Evolutionary conservation across 306 rosid species (phyloP), one percentile per base, ranked within the genome.

Genomic region (Ziziphus jujuba): DNA sequence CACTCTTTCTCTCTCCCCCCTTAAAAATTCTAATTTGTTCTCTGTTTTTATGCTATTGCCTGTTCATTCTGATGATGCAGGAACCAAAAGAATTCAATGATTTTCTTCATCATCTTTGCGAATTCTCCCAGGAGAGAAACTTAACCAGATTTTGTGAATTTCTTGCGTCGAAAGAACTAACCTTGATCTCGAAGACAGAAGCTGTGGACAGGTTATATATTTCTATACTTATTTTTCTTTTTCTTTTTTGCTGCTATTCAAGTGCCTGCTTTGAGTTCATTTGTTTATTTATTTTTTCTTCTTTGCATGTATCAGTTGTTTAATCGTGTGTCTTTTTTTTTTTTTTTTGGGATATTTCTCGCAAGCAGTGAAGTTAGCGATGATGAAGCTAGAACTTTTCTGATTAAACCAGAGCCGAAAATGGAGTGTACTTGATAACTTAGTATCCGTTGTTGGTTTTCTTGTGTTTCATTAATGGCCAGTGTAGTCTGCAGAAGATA

Each of bases 41-140:
- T 44, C 31, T 61, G 49, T 35, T 34, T 4, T 40, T 3, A 11
- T 33, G n/a, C 4, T 21, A 22, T 20, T 52, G 3, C 3, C 31
- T 23, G 12, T 20, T 19, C 47, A 5, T 2, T 59, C 9, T 66
- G 66, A 47, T 14, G 63, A 16, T 65, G 69, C 81, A 93, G 98
- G 98, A 93, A 82, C 97, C 97, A 3, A 90, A 88, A 61, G 83
- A 79, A 71, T 90, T 93, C 90, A 93, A 93, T 22, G 76, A 86
- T 81, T 90, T 90, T 60, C 82, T 90, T 35, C 78, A 9, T 66
- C 64, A 67, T 71, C 81, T 93, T 34, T 84, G 76, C 80, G 77
- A 78, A 36, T 90, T 81, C 87, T 87, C 89, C 75, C 58, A 23
- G 66, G 84, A 83, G 75, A 82, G 84, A 3, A 48, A 58, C 65